A percentile compares a stretch with the other conserved stretches of the same genome.
These are phyloP conservation scores for Annulohypoxylon truncatum DNA, from an alignment of 2,329 filamentous ascomycete genomes.

Conservation along the genomic window DNA sequence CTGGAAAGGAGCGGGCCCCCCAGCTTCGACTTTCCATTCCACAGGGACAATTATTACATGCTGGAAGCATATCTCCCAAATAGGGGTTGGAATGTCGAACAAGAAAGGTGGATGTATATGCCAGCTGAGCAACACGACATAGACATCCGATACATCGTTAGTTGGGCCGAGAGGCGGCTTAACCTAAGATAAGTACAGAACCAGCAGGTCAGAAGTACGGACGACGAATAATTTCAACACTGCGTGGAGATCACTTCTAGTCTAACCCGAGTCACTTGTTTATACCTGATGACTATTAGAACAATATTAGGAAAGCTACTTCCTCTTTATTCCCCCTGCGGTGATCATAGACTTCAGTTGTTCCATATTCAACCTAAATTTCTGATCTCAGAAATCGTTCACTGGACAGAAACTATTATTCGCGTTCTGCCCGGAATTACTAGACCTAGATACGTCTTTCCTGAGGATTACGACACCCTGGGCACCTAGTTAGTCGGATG, in stretches of 20 bases:
- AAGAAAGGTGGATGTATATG: constrained; percentile 62
- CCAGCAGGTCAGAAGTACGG: neutral
- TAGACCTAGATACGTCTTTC: too few relatives aligned
- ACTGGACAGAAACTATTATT: too few relatives aligned
- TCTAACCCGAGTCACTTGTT: too few relatives aligned
- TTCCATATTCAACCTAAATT: too few relatives aligned
- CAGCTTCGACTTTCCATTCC: constrained; percentile 64
- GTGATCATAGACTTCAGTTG: neutral
- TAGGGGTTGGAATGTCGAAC: constrained; percentile 62
- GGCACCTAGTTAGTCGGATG: neutral
- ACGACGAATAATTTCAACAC: neutral
- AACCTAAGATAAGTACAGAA: neutral
- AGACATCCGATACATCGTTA: constrained; percentile 52
- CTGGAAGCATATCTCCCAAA: constrained; percentile 68
- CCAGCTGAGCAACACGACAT: constrained; percentile 54
- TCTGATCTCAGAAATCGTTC: too few relatives aligned
- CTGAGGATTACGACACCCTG: neutral
- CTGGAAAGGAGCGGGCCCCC: constrained; percentile 62
- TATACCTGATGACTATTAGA: too few relatives aligned
- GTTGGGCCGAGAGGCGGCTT: constrained; percentile 41
- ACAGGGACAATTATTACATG: constrained; percentile 69
- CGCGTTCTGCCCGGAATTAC: neutral
- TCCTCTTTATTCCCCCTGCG: neutral
- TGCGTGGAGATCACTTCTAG: too few relatives aligned
- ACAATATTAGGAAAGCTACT: neutral